Evolutionary conservation across 2,329 filamentous ascomycete species (phyloP).

Genomic region (Phialophora tarda): DNA sequence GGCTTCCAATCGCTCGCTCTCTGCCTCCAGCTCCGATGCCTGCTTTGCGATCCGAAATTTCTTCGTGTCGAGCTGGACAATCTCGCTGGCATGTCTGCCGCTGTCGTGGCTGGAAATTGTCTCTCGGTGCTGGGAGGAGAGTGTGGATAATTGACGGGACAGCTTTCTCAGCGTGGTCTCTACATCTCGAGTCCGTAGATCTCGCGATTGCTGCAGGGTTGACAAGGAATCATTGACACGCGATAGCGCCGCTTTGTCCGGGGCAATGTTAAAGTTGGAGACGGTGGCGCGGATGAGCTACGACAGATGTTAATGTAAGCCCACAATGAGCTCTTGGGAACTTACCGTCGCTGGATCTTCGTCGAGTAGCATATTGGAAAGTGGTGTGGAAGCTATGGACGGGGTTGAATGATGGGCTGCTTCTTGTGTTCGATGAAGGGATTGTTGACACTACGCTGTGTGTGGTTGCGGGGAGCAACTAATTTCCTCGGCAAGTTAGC

Average conservation of each 20-base stretch:
- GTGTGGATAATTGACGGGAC: slow-evolving; percentile 74
- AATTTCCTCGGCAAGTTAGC: neutral
- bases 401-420: neutral
- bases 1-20: slow-evolving; percentile 85
- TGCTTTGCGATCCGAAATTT: slow-evolving; percentile 96
- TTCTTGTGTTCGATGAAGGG: neutral
- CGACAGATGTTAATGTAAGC: slow-evolving; percentile 15
- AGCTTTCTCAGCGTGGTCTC: slow-evolving; percentile 73
- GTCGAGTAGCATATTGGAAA: slow-evolving; percentile 78
- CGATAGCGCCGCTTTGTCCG: slow-evolving; percentile 81
- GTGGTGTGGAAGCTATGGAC: neutral
- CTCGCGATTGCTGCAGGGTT: slow-evolving; percentile 82
- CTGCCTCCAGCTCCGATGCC: slow-evolving; percentile 85
- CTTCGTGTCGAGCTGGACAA: slow-evolving; percentile 84
- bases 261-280: slow-evolving; percentile 90
- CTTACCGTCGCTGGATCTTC: slow-evolving; percentile 86
- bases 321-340: slow-evolving; percentile 15
- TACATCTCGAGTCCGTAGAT: slow-evolving; percentile 73
- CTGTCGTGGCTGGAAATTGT: slow-evolving; percentile 74
- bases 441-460: slow-evolving; percentile 12
- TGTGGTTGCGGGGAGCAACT: slow-evolving; percentile 31
- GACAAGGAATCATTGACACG: slow-evolving; percentile 84
- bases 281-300: slow-evolving; percentile 92
- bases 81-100: slow-evolving; percentile 78
- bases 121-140: slow-evolving; percentile 77